These are phyloP conservation scores for Chenopodium formosanum DNA, from an alignment of 148 eudicot genomes.

Conservation along the genomic window DNA sequence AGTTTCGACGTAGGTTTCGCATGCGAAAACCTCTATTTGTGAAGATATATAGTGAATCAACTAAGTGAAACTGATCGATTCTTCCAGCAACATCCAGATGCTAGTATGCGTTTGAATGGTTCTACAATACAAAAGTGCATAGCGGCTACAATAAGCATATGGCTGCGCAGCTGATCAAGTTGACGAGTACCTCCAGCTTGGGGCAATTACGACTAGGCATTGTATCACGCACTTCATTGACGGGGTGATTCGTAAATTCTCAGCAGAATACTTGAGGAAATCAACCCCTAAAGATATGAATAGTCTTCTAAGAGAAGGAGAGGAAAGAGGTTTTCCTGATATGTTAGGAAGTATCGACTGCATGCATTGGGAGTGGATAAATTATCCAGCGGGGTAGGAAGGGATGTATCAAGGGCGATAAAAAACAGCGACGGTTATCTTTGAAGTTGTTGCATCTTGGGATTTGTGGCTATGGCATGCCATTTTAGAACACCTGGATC, in stretches of 20 bases:
- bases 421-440: not conserved
- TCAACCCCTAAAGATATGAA: not conserved
- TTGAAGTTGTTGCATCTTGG: not conserved
- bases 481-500: not conserved
- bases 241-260: not conserved
- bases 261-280: not conserved
- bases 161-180: too few relatives aligned
- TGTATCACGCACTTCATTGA: not conserved
- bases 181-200: too few relatives aligned
- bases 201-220: too few relatives aligned
- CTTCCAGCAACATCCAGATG: too few relatives aligned
- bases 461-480: constrained; percentile 4
- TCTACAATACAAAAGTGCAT: too few relatives aligned
- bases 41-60: too few relatives aligned
- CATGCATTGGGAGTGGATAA: constrained; percentile 9
- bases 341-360: constrained; percentile 1
- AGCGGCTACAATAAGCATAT: too few relatives aligned
- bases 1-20: too few relatives aligned
- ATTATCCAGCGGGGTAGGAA: not conserved
- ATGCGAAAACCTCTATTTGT: too few relatives aligned
- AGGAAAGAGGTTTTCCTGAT: not conserved
- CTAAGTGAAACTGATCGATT: too few relatives aligned
- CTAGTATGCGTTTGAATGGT: too few relatives aligned
- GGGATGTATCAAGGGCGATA: constrained; percentile 6
- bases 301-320: not conserved